Evolutionary conservation across 805 yeast species (phyloP).

Genomic region (Saccharomycopsis capsularis): DNA sequence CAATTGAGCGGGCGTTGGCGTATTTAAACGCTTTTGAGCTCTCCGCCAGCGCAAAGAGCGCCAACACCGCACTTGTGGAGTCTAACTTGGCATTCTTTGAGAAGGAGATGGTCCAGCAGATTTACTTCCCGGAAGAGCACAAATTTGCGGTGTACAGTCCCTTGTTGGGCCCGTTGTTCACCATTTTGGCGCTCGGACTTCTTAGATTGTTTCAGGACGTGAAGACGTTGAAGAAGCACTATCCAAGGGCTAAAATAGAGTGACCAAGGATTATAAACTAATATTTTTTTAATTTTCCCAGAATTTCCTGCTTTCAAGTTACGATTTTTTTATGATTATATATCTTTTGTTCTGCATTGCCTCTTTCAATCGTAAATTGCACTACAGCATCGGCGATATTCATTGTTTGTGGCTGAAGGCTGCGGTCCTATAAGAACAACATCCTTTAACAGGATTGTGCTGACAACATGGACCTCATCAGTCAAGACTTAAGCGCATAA

Average conservation of each 20-base stretch:
- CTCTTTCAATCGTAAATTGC: no score
- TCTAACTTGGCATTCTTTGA: constrained; percentile 83
- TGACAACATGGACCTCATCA: no score
- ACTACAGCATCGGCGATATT: no score
- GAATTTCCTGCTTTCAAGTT: no score
- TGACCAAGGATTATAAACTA: background rate
- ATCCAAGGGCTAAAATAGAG: background rate
- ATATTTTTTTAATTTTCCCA: background rate
- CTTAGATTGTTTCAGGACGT: constrained; percentile 39
- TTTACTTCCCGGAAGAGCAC: constrained; percentile 92
- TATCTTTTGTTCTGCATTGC: no score
- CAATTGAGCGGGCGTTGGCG: constrained; percentile 34
- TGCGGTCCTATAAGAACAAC: no score
- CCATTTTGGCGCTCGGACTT: constrained; percentile 52
- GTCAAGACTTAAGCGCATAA: no score
- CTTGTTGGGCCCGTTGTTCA: constrained; percentile 72
- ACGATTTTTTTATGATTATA: no score
- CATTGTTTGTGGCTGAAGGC: no score
- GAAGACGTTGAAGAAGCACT: constrained; percentile 5
- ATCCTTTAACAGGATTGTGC: no score
- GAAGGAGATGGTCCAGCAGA: constrained; percentile 91
- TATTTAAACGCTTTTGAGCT: constrained; percentile 30
- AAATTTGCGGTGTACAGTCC: constrained; percentile 92
- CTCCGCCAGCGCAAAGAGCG: constrained; percentile 32
- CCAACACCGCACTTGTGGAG: constrained; percentile 48